Conservation (phyloP, 179 eudicot genomes). For the Vitellaria paradoxa region DNA sequence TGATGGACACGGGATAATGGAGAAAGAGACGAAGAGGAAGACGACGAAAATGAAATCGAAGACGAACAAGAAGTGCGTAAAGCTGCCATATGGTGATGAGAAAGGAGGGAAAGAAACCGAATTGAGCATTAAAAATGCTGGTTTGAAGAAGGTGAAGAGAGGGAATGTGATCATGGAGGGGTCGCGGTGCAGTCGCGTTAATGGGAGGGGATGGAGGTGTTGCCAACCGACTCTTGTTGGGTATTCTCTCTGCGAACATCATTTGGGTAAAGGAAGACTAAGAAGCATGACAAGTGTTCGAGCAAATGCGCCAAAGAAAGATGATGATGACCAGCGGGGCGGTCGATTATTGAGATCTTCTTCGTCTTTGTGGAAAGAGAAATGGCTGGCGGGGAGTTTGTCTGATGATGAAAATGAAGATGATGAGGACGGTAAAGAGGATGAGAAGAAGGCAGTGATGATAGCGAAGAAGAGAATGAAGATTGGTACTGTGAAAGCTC, state of each 20-base stretch:
- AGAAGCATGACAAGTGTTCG: constrained; percentile 42
- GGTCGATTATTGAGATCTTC: background rate
- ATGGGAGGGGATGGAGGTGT: constrained; percentile 94
- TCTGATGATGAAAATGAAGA: constrained; percentile 8
- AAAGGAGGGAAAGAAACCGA: background rate
- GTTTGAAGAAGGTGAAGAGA: constrained; percentile 35
- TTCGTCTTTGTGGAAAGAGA: no score
- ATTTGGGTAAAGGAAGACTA: constrained; percentile 76
- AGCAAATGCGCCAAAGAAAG: no score
- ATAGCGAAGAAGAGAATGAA: constrained; percentile 37
- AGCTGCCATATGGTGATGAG: background rate
- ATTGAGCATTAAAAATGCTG: background rate
- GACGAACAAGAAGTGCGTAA: constrained; percentile 24
- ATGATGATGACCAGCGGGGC: constrained; percentile 5
- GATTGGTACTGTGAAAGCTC: constrained; percentile 70
- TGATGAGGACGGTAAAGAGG: background rate
- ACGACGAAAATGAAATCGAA: constrained; percentile 19
- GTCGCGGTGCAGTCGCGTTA: constrained; percentile 81
- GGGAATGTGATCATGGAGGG: constrained; percentile 73
- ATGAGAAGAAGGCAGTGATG: constrained; percentile 7
- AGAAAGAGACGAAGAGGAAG: constrained; percentile 10
- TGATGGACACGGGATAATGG: background rate
- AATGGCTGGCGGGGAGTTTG: background rate
- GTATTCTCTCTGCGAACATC: constrained; percentile 85
- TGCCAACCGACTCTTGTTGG: constrained; percentile 84